Base-by-base conservation (phyloP, 805 yeast genomes). In the Yamadazyma scolyti region DNA sequence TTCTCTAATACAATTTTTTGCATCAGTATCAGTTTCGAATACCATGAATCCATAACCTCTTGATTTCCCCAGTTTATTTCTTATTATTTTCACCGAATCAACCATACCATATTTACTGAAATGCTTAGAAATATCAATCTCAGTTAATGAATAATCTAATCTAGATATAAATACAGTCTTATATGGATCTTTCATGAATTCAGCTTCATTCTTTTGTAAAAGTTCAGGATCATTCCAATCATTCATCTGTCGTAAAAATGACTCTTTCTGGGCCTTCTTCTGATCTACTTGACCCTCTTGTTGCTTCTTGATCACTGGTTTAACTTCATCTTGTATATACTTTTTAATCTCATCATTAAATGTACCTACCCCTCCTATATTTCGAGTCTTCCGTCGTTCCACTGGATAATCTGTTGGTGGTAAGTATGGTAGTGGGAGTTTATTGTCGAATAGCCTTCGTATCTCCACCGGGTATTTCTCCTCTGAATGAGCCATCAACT, bases 31-130 rank as follows among this genome's bases (percentile, higher is more conserved):
- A 16, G 68, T 33, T 31, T 73, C 78, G 54, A 75, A 90, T 3
- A 80, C 79, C 2, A 88, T 62, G 49, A 90, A 90, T 1, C 82
- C 97, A 53, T 90, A 90, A 0, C 97, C 97, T 37, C 77, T 65
- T 4, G 89, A 73, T 37, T 73, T 71, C 5, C 73, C 75, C 1
- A 42, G 23, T 2, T 59, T 48, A 35, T 64, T 61, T 31, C 68
- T 44, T 4, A 61, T 53, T 12, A 59, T 50, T 29, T 70, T 64
- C 34, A 63, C 47, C 0, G 66, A 70, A 28, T 82, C 89, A 17
- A 90, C 76, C 5, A 73, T 71, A 0, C 97, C 97, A 59, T 64
- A 87, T 38, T 62, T 65, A 16, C 69, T 55, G 43, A 87, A 82
- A 22, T 62, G 69, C 34, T 71, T 69, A 22, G 78, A 79, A 18